Evolutionary conservation across 1,139 yeast genomes (phyloP).

Genomic region (Hanseniaspora gamundiae): DNA sequence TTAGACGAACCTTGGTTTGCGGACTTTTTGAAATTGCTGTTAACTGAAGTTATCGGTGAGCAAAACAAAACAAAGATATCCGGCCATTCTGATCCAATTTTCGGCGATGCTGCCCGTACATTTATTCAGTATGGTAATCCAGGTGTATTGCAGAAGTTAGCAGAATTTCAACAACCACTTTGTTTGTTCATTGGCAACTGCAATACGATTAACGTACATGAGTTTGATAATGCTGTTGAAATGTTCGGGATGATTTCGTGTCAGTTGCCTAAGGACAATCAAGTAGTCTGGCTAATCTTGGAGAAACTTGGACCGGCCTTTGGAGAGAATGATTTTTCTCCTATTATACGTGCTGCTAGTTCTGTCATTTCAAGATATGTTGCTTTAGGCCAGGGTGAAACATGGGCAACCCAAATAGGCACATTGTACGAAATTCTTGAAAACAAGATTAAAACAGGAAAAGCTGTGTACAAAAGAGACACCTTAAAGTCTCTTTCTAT

Average conservation of each 20-base stretch:
- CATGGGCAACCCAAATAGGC: not conserved
- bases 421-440: not conserved
- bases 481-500: slow-evolving; percentile 5
- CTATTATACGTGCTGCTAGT: not conserved
- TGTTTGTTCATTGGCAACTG: slow-evolving; percentile 17
- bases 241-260: slow-evolving; percentile 46
- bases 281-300: slow-evolving; percentile 5
- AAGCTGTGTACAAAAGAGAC: not conserved
- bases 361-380: not conserved
- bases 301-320: not conserved
- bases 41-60: slow-evolving; percentile 27
- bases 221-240: slow-evolving; percentile 30
- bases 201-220: slow-evolving; percentile 14
- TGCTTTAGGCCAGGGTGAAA: not conserved
- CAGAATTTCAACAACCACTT: slow-evolving; percentile 13
- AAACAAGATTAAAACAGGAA: not conserved
- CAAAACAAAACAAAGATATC: slow-evolving; percentile 12
- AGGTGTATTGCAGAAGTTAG: slow-evolving; percentile 14
- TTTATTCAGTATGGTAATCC: not conserved
- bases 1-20: slow-evolving; percentile 13
- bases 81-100: slow-evolving; percentile 12
- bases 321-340: not conserved
- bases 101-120: slow-evolving; percentile 15
- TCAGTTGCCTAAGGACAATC: slow-evolving; percentile 26
- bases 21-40: slow-evolving; percentile 21